Base-by-base conservation (phyloP, 495 filamentous ascomycete genomes). In the Aspergillus wentii region DNA sequence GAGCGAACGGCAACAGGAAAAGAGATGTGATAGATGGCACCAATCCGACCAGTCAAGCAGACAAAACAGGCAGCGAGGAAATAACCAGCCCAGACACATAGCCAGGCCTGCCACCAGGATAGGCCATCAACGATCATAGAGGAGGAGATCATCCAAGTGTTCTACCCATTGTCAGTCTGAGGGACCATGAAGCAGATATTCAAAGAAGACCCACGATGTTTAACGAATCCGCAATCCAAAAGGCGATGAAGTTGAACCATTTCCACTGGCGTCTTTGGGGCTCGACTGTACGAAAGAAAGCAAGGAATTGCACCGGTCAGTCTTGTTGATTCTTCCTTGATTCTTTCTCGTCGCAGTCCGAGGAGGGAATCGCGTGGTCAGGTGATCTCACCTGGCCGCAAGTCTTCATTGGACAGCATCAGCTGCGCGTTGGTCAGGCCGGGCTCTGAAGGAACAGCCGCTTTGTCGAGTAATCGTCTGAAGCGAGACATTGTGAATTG, bases 91-190 rank as follows among this genome's bases (percentile, higher is more conserved):
- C 84, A 88, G 27, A 83, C 79, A 56, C 87, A 92, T 9, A 95
- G 67, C 90, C 89, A 95, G 2, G 86, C 80, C 61, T 95, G 88
- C 90, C 90, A 96, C 90, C 90, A 96, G 4, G 87, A 86, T 31
- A 95, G 69, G 5, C 88, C 85, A 39, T 62, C 68, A 0, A 81
- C 72, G 54, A 94, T 90, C 66, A 82, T 83, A 4, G 86, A 83
- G 9, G 86, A 90, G 0, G 83, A 79, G 44, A 95, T 95, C 90
- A 95, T 95, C 90, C 90, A 96, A 11, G 90, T 96, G 61, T 96
- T 96, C 68, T 77, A 33, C 17, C 6, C 8, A 11, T 3, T 9
- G n/a, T 30, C 41, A 8, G 39, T 57, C 46, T 55, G 52, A 28
- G 15, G 9, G 15, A 21, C 21, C 16, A 21, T 19, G 15, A 20